Percentiles rank a stretch among this genome's conserved stretches.
Evolutionary conservation across 805 yeast genomes (phyloP).

Genomic region (Blastobotrys terrestris): DNA sequence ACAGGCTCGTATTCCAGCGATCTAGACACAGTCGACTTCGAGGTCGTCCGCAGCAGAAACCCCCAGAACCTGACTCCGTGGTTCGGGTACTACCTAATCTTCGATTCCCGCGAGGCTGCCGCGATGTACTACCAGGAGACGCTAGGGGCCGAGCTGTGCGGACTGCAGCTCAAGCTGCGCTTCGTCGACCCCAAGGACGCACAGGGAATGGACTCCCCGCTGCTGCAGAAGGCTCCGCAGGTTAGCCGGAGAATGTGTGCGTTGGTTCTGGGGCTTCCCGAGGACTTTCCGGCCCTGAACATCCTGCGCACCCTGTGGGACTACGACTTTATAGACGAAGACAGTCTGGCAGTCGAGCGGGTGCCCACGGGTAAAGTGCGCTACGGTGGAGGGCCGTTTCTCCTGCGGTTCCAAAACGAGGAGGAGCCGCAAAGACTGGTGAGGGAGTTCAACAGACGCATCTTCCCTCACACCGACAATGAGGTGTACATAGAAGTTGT

Average conservation of each 20-base stretch:
- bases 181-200: conserved; percentile 35
- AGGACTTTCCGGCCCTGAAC: conserved; percentile 15
- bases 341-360: conserved; percentile 26
- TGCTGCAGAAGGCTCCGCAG: conserved; percentile 23
- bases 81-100: conserved; percentile 50
- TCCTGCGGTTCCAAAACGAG: conserved; percentile 27
- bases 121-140: conserved; percentile 48
- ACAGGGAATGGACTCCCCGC: conserved; percentile 17
- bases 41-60: conserved; percentile 44
- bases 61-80: conserved; percentile 39
- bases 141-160: conserved; percentile 43
- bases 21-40: conserved; percentile 17
- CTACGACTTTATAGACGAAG: conserved; percentile 30
- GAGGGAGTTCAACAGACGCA: conserved; percentile 23
- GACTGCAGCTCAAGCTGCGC: conserved; percentile 40
- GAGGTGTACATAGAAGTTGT: conserved; percentile 28
- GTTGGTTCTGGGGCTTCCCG: conserved; percentile 29
- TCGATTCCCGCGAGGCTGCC: conserved; percentile 44
- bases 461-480: conserved; percentile 25
- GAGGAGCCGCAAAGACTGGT: conserved; percentile 29
- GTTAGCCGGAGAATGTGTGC: conserved; percentile 25
- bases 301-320: conserved; percentile 29
- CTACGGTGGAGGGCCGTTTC: conserved; percentile 29
- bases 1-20: conserved; percentile 13
- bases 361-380: conserved; percentile 25